Evolutionary conservation across 139 green algal species (phyloP).

Genomic region (Volvox reticuliferus): DNA sequence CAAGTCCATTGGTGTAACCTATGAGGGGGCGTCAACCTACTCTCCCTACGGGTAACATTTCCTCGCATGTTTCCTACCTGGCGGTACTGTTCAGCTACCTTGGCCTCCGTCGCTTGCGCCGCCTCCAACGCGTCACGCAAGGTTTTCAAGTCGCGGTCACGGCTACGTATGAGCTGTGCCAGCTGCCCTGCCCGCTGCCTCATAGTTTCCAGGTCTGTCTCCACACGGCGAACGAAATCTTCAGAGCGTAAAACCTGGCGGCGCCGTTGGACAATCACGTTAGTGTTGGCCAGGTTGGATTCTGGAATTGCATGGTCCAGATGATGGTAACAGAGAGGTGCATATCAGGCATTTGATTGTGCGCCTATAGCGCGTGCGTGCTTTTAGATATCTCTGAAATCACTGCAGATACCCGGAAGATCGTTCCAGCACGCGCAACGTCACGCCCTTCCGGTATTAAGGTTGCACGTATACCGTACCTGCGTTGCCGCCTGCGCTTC

Average conservation of each 20-base stretch:
- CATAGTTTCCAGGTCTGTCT: conserved; percentile 23
- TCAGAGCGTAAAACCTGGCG: conserved; percentile 32
- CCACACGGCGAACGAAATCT: conserved; percentile 19
- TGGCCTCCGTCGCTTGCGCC: conserved; percentile 5
- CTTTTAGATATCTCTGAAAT: too few species aligned
- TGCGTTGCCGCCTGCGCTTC: conserved; percentile 7
- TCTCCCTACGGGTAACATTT: too few species aligned
- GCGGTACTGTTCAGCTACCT: background rate
- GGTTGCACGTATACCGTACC: background rate
- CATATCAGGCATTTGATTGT: too few species aligned
- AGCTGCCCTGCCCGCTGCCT: conserved; percentile 1
- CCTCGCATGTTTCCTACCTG: background rate
- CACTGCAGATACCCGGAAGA: too few species aligned
- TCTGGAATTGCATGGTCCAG: too few species aligned
- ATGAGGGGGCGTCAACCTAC: too few species aligned
- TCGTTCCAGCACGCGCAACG: too few species aligned
- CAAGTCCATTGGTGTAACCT: too few species aligned
- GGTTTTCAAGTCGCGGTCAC: background rate
- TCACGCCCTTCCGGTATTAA: too few species aligned
- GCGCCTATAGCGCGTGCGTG: too few species aligned
- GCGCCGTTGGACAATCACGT: background rate
- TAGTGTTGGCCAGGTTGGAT: too few species aligned
- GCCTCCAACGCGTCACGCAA: conserved; percentile 2
- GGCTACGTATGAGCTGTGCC: background rate
- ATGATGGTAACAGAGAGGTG: too few species aligned